These are phyloP conservation scores for Centrapalus pauciflorus DNA, from an alignment of 129 eudicot species.

Conservation along the genomic window DNA sequence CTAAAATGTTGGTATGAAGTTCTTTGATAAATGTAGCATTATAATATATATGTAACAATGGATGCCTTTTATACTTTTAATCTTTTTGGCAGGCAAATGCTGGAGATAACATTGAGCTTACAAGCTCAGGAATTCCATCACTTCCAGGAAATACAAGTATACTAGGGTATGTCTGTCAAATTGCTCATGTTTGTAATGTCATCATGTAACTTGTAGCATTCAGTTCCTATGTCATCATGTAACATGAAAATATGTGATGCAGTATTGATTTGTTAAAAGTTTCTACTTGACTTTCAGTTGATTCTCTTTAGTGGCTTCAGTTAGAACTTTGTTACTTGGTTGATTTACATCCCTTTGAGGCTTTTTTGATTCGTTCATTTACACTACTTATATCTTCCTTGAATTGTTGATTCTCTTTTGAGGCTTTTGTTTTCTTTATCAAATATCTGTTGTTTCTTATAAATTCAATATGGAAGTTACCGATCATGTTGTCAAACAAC, in stretches of 20 bases:
- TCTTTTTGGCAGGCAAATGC: slow-evolving; percentile 40
- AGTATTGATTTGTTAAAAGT: not conserved
- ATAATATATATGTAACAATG: not conserved
- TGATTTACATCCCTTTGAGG: slow-evolving; percentile 3
- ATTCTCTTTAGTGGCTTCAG: not conserved
- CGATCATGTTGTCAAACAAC: not conserved
- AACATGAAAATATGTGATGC: not conserved
- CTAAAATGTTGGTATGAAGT: slow-evolving; percentile 16
- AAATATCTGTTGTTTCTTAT: not conserved
- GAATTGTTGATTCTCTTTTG: slow-evolving; percentile 12
- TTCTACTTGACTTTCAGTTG: not conserved
- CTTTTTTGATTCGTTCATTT: not conserved
- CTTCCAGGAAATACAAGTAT: slow-evolving; percentile 74
- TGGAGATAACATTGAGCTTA: slow-evolving; percentile 46
- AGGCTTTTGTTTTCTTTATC: not conserved
- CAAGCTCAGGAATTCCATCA: slow-evolving; percentile 47
- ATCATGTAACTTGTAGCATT: not conserved
- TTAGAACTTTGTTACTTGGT: not conserved
- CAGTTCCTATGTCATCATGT: not conserved
- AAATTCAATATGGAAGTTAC: not conserved
- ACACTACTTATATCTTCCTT: not conserved
- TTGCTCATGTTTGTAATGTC: not conserved
- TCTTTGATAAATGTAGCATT: not conserved
- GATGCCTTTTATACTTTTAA: not conserved
- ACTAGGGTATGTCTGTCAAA: slow-evolving; percentile 61